Percentiles rank a stretch among this genome's conserved stretches.
Evolutionary conservation across 2,329 filamentous ascomycete genomes (phyloP).

Genomic region (Botrytis fabae): DNA sequence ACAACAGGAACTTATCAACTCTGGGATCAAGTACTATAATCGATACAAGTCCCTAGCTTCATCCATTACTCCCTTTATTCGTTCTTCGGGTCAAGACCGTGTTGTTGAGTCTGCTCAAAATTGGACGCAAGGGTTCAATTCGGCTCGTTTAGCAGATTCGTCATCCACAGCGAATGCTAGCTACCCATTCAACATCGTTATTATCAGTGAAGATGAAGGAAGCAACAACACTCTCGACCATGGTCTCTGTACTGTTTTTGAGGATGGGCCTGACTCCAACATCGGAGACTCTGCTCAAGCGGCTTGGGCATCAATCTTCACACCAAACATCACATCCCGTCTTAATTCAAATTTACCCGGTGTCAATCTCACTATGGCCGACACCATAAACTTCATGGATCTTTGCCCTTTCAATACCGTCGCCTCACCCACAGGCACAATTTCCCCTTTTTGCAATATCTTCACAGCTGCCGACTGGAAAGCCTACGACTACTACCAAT

Average conservation of each 20-base stretch:
- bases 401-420: conserved; percentile 84
- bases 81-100: conserved; percentile 67
- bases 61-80: conserved; percentile 64
- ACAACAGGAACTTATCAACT: conserved; percentile 68
- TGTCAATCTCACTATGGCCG: conserved; percentile 60
- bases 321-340: conserved; percentile 65
- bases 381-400: conserved; percentile 79
- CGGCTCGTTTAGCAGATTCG: conserved; percentile 45
- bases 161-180: conserved; percentile 43
- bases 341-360: conserved; percentile 69
- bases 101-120: conserved; percentile 74
- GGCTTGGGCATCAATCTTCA: conserved; percentile 63
- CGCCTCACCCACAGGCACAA: conserved; percentile 53
- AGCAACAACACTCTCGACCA: conserved; percentile 84
- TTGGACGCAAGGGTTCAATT: conserved; percentile 74
- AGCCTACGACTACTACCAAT: conserved; percentile 77
- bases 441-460: conserved; percentile 73
- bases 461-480: conserved; percentile 75
- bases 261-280: conserved; percentile 54
- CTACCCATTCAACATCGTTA: conserved; percentile 57
- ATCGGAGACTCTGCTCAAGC: conserved; percentile 53
- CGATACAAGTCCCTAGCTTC: conserved; percentile 67
- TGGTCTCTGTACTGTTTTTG: conserved; percentile 69
- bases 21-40: conserved; percentile 72
- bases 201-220: conserved; percentile 65